Evolutionary conservation across 192 early-diverging fungal genomes (phyloP).

Genomic region (Chytriomyces confervae): DNA sequence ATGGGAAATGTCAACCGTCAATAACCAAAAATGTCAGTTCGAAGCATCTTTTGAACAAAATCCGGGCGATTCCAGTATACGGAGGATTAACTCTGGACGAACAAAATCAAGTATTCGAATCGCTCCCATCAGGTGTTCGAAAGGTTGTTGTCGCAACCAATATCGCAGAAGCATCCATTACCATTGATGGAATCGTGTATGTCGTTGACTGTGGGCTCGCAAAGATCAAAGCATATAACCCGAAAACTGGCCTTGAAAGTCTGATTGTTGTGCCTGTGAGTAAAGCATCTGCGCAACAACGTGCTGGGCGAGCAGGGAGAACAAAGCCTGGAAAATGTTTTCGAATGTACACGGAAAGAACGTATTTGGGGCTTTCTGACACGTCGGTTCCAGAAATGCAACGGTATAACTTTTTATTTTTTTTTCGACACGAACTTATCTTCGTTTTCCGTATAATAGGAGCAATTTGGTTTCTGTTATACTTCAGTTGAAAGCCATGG

Average conservation of each 20-base stretch:
- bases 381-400: conserved; percentile 60
- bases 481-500: conserved; percentile 79
- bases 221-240: conserved; percentile 60
- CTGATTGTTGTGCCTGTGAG: conserved; percentile 50
- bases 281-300: conserved; percentile 52
- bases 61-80: conserved; percentile 63
- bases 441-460: conserved; percentile 35
- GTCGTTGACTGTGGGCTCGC: conserved; percentile 84
- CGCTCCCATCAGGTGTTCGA: conserved; percentile 59
- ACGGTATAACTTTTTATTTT: conserved; percentile 38
- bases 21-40: not conserved
- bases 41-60: not conserved
- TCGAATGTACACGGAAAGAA: conserved; percentile 55
- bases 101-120: conserved; percentile 70
- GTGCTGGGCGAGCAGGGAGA: conserved; percentile 55
- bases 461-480: conserved; percentile 72
- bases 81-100: conserved; percentile 74
- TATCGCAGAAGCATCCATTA: conserved; percentile 84
- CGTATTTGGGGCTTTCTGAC: conserved; percentile 36
- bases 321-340: conserved; percentile 61
- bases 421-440: not conserved
- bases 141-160: conserved; percentile 92
- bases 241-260: conserved; percentile 46
- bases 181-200: conserved; percentile 75
- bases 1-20: not conserved